These are phyloP conservation scores for Penicillium carneum DNA, from an alignment of 2,329 filamentous ascomycete species.

Conservation along the genomic window DNA sequence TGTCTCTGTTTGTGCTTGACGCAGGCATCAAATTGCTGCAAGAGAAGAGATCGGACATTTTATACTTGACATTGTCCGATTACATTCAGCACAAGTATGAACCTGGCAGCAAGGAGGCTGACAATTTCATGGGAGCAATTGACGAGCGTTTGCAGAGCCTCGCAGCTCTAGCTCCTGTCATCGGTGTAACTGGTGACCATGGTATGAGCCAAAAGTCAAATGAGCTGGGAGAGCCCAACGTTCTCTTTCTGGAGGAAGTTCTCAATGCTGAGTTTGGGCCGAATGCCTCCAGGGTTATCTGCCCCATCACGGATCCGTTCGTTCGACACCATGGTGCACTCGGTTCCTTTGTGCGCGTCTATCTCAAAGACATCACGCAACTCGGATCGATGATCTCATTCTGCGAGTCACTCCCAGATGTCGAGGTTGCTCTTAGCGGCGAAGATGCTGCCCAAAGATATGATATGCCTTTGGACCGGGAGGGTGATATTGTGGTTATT, in stretches of 20 bases:
- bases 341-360: slow-evolving; percentile 53
- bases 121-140: slow-evolving; percentile 48
- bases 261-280: slow-evolving; percentile 44
- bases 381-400: slow-evolving; percentile 42
- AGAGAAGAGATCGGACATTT: slow-evolving; percentile 50
- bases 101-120: slow-evolving; percentile 47
- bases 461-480: slow-evolving; percentile 52
- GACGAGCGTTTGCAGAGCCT: slow-evolving; percentile 47
- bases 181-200: slow-evolving; percentile 55
- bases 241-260: slow-evolving; percentile 52
- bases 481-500: slow-evolving; percentile 54
- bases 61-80: slow-evolving; percentile 57
- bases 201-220: slow-evolving; percentile 55
- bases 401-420: slow-evolving; percentile 41
- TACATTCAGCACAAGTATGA: slow-evolving; percentile 57
- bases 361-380: slow-evolving; percentile 39
- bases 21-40: slow-evolving; percentile 54
- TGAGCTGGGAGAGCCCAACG: slow-evolving; percentile 46
- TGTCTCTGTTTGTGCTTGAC: slow-evolving; percentile 56
- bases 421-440: slow-evolving; percentile 44
- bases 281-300: slow-evolving; percentile 50
- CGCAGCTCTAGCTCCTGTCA: slow-evolving; percentile 44
- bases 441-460: slow-evolving; percentile 45
- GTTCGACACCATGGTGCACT: slow-evolving; percentile 55
- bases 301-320: slow-evolving; percentile 56